Percentiles rank a stretch among this genome's conserved stretches.
These are phyloP conservation scores for Penicillium macrosclerotiorum DNA, from an alignment of 495 filamentous ascomycete genomes.

Conservation along the genomic window DNA sequence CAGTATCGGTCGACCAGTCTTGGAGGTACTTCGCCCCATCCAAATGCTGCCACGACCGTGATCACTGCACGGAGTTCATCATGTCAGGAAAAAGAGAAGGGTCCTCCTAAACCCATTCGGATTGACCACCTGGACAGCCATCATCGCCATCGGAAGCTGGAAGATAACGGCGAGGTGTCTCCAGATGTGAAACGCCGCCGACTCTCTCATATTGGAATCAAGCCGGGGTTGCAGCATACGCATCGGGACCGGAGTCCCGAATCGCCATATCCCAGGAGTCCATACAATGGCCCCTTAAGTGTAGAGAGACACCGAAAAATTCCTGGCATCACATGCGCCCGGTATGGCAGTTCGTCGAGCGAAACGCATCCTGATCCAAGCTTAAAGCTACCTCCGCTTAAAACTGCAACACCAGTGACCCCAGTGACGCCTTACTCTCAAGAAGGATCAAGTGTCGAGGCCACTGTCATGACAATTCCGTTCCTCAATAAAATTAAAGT, in stretches of 20 bases:
- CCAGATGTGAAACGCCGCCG: constrained; percentile 60
- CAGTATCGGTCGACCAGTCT: constrained; percentile 15
- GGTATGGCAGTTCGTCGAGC: constrained; percentile 19
- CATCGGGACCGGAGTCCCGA: constrained; percentile 37
- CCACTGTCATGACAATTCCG: constrained; percentile 72
- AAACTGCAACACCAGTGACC: constrained; percentile 24
- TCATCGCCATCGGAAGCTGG: constrained; percentile 28
- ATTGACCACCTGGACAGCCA: constrained; percentile 24
- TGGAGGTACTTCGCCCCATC: constrained; percentile 14
- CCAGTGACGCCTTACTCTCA: constrained; percentile 30
- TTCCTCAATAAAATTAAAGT: constrained; percentile 68
- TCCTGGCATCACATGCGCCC: too few relatives aligned
- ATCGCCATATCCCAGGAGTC: constrained; percentile 30
- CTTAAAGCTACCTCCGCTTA: constrained; percentile 55
- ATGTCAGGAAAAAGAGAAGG: constrained; percentile 15
- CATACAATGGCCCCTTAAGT: constrained; percentile 31
- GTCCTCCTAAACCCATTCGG: constrained; percentile 19
- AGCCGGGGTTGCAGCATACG: constrained; percentile 15
- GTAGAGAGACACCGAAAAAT: constrained; percentile 28
- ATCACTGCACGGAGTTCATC: constrained; percentile 22
- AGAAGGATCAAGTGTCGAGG: constrained; percentile 52
- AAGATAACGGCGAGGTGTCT: constrained; percentile 29
- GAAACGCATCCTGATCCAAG: constrained; percentile 37
- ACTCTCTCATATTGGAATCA: constrained; percentile 30
- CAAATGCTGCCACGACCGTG: constrained; percentile 12